Base-by-base conservation (phyloP, 2,329 filamentous ascomycete genomes). In the Aspergillus costaricaensis region DNA sequence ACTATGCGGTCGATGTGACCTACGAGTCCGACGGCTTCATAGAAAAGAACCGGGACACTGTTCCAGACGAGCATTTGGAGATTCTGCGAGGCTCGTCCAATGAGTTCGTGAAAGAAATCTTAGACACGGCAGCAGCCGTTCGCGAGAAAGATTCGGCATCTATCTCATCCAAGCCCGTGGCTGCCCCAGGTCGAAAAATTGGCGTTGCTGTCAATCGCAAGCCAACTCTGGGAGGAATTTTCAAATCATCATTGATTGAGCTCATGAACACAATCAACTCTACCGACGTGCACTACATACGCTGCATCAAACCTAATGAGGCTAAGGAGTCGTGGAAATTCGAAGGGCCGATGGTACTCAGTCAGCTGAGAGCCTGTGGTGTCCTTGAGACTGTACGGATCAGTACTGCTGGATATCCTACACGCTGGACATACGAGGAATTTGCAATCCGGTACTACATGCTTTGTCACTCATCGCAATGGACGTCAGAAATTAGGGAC, bases 11-110 rank as follows among this genome's bases (percentile, higher is more conserved):
- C 59, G 95, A 99, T 72, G 95, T 99, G 69, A 98, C 94, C 17
- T 99, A 99, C 75, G 95, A 99, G 78, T 98, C 94, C 1, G 95
- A 99, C 70, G 95, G 95, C 50, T 99, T 99, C 79, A 97, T 99
- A 71, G 96, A 99, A 77, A 99, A 99, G 85, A 99, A 99, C 79
- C 88, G 95, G 76, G 95, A 99, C 77, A 99, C 96, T 19, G 95
- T 99, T 50, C 95, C 95, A 5, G 95, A 99, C 73, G 95, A 99
- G 80, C 95, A 98, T 74, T 91, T 99, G 88, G 92, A 95, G 61
- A 90, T 99, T 39, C 84, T 99, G 65, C 89, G 87, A 68, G 88
- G 88, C 55, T 96, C 92, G 1, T 89, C 86, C 32, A 99, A 97
- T 77, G 80, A 82, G 52, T 99, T 99, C 82, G 82, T 99, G 58